These are phyloP conservation scores for Williopsis jadinii DNA, from an alignment of 1,139 yeast species.

Conservation along the genomic window DNA sequence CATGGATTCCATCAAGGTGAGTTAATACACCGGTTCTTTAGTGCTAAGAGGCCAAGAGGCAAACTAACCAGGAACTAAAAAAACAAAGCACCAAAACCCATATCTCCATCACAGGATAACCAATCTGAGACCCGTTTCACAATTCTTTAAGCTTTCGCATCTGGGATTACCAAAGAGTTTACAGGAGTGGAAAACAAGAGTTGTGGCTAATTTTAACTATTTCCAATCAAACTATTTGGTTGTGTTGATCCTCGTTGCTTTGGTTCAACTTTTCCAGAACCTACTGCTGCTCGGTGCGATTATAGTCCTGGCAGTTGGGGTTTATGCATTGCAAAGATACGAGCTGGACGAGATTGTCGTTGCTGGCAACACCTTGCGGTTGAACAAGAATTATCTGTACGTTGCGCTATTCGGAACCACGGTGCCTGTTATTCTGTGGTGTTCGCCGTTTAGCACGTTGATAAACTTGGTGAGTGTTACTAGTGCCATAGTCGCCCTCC, in stretches of 20 bases:
- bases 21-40: background rate
- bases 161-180: slow-evolving; percentile 9
- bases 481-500: slow-evolving; percentile 6
- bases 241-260: slow-evolving; percentile 7
- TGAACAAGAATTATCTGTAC: slow-evolving; percentile 12
- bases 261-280: slow-evolving; percentile 12
- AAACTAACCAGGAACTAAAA: no score
- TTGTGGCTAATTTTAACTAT: slow-evolving; percentile 9
- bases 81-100: slow-evolving; percentile 13
- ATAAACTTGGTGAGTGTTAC: slow-evolving; percentile 8
- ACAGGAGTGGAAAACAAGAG: slow-evolving; percentile 8
- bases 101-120: slow-evolving; percentile 16
- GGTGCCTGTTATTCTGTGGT: slow-evolving; percentile 12
- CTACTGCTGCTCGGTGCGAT: slow-evolving; percentile 11
- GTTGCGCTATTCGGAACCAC: slow-evolving; percentile 7
- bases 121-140: slow-evolving; percentile 13
- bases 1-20: slow-evolving; percentile 10
- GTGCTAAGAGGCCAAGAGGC: background rate
- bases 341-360: slow-evolving; percentile 5
- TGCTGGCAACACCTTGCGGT: slow-evolving; percentile 1
- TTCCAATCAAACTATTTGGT: slow-evolving; percentile 16
- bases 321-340: slow-evolving; percentile 4
- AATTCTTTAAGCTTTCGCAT: slow-evolving; percentile 13
- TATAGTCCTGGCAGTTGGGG: slow-evolving; percentile 4
- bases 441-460: slow-evolving; percentile 12